Base-by-base conservation (phyloP, 2,329 filamentous ascomycete species). In the Hypoxylon rubiginosum region DNA sequence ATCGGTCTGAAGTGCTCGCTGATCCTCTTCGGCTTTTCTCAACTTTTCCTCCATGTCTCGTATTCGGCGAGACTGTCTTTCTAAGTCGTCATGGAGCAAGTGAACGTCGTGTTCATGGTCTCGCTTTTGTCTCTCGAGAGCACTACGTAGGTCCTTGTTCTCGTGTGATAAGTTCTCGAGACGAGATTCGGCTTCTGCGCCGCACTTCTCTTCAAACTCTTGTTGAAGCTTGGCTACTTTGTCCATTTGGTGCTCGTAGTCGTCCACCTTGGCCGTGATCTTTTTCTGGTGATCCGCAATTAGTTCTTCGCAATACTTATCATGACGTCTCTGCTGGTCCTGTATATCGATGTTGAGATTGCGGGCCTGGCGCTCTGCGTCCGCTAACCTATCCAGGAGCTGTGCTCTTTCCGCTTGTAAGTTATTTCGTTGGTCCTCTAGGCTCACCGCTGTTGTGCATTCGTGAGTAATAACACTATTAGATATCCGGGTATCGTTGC, bases 361-460 rank as follows among this genome's bases (percentile, higher is more conserved):
- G 70, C 86, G 81, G 67, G 81, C 88, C 69, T 80, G 84, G 74
- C 82, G 89, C 53, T 84, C 80, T 2, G 85, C 83, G 60, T 92
- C 88, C 63, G 83, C 81, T 0, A 97, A 79, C 64, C 97, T 91
- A n/a, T 84, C 83, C 51, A 91, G 87, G 5, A 95, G 74, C 5
- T 75, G 69, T 5, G 81, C 77, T 49, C 83, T 85, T 67, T 83
- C 84, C 58, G 82, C 77, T 66, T 82, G 80, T 1, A 88, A 74
- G 8, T 79, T 80, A 34, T 81, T 78, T 34, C 82, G 80, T 54
- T 86, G 81, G 0, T 78, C 74, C 66, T 88, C 85, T 4, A 88
- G 79, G 32, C 83, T 82, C 43, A 78, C 76, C 49, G 83, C 86
- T 88, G 58, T 3, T 30, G 4, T 0, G 1, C 8, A 51, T 76